phyloP scores from a whole-genome alignment of 208 protist genomes.

The Acanthamoeba royreba region DNA sequence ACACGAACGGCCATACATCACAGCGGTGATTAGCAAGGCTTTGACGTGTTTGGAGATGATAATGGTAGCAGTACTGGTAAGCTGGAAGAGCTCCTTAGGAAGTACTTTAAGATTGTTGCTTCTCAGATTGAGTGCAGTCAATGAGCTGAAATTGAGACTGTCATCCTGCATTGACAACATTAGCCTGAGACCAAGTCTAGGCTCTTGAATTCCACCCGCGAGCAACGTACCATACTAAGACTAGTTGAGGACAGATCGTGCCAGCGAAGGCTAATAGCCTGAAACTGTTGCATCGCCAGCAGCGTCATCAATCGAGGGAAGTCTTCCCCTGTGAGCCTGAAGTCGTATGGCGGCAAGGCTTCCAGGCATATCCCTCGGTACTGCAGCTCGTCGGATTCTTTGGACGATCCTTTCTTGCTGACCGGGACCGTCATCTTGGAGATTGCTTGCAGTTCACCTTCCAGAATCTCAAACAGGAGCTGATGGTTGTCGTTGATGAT shows the following conservation, averaged over 20 bases:
- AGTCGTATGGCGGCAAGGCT: not conserved
- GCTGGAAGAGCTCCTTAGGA: not conserved
- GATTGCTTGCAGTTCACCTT: not conserved
- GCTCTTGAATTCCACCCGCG: not conserved
- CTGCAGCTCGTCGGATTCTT: not conserved
- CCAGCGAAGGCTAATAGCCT: not conserved
- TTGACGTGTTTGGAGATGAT: not conserved
- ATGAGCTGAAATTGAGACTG: not conserved
- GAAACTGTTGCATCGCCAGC: not conserved
- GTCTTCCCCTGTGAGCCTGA: not conserved
- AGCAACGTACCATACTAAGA: not conserved
- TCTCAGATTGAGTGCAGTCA: not conserved
- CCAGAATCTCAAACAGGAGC: not conserved
- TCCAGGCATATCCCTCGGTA: not conserved
- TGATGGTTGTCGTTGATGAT: constrained; percentile 7
- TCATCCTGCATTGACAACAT: not conserved
- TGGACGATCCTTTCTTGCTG: not conserved
- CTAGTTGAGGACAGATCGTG: not conserved
- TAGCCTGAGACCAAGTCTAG: not conserved
- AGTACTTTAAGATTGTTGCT: not conserved
- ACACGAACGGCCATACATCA: not conserved
- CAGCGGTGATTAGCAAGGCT: not conserved
- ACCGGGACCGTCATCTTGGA: not conserved
- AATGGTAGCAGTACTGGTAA: not conserved
- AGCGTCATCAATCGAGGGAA: not conserved